A percentile compares a stretch with the other conserved stretches of the same genome.
These are phyloP conservation scores for Fistulina hepatica DNA, from an alignment of 1,284 basidiomycete species.

Conservation along the genomic window DNA sequence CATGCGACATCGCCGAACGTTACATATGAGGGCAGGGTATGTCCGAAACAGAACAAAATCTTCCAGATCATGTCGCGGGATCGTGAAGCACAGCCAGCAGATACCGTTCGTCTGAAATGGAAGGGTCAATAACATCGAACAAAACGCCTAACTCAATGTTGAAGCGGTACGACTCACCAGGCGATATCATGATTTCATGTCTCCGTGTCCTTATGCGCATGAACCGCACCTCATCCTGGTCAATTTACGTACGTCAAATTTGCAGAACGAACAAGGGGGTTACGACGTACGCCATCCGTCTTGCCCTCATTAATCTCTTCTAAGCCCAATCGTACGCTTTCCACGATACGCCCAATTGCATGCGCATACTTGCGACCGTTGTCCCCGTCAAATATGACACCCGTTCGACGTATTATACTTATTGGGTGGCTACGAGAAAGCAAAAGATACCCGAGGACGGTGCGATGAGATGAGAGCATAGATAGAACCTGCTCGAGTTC, in stretches of 20 bases:
- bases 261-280: neutral
- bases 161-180: constrained; percentile 43
- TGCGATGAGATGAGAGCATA: constrained; percentile 68
- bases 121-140: constrained; percentile 1
- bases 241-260: neutral
- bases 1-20: too few species aligned
- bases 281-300: constrained; percentile 17
- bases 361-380: constrained; percentile 72
- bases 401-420: constrained; percentile 72
- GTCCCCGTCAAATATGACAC: constrained; percentile 81
- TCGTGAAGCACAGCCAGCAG: constrained; percentile 80
- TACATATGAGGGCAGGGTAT: too few species aligned
- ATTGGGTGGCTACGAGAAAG: constrained; percentile 57
- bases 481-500: constrained; percentile 67
- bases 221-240: constrained; percentile 77
- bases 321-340: constrained; percentile 61
- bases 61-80: constrained; percentile 38
- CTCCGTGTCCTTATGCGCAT: constrained; percentile 84
- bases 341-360: constrained; percentile 70
- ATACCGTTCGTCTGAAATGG: constrained; percentile 58
- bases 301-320: constrained; percentile 47
- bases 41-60: too few species aligned
- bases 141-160: neutral
- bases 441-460: constrained; percentile 82
- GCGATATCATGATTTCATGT: constrained; percentile 91